These are phyloP conservation scores for Davidsoniella neocaledoniae DNA, from an alignment of 2,329 filamentous ascomycete species.

Conservation along the genomic window DNA sequence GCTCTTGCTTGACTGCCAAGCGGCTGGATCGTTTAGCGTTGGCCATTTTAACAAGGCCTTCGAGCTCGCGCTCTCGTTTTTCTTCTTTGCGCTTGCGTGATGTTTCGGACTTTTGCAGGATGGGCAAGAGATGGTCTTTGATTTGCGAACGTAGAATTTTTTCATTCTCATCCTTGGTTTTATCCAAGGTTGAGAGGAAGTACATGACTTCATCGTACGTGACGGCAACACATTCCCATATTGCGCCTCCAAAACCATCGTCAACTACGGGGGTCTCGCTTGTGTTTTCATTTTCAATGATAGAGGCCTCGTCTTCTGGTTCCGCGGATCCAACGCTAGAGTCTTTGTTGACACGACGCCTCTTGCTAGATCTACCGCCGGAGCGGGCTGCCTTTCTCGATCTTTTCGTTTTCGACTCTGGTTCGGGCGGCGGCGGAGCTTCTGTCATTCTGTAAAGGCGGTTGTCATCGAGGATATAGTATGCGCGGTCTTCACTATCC, in stretches of 20 bases:
- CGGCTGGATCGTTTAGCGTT: constrained; percentile 86
- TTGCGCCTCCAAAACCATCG: constrained; percentile 56
- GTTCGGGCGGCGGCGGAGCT: constrained; percentile 45
- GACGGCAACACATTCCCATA: constrained; percentile 83
- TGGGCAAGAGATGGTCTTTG: constrained; percentile 62
- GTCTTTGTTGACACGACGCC: constrained; percentile 25
- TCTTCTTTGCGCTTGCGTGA: constrained; percentile 53
- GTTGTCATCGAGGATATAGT: constrained; percentile 88
- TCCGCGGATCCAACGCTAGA: constrained; percentile 16
- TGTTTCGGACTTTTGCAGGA: constrained; percentile 65
- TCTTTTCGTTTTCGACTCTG: constrained; percentile 48
- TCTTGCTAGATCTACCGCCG: constrained; percentile 51
- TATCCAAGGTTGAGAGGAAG: constrained; percentile 55
- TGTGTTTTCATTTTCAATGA: constrained; percentile 13
- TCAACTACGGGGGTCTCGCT: constrained; percentile 25
- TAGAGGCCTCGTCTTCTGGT: constrained; percentile 22
- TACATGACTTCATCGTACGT: constrained; percentile 59
- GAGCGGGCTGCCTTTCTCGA: constrained; percentile 28
- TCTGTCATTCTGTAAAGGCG: constrained; percentile 81
- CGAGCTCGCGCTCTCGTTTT: constrained; percentile 59
- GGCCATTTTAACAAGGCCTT: constrained; percentile 73
- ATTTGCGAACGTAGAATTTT: constrained; percentile 58
- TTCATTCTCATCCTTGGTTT: constrained; percentile 70
- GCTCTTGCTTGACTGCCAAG: constrained; percentile 40
- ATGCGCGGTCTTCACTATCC: constrained; percentile 71